Conservation (phyloP, 331 rosid species). For the Quercus phellos region DNA sequence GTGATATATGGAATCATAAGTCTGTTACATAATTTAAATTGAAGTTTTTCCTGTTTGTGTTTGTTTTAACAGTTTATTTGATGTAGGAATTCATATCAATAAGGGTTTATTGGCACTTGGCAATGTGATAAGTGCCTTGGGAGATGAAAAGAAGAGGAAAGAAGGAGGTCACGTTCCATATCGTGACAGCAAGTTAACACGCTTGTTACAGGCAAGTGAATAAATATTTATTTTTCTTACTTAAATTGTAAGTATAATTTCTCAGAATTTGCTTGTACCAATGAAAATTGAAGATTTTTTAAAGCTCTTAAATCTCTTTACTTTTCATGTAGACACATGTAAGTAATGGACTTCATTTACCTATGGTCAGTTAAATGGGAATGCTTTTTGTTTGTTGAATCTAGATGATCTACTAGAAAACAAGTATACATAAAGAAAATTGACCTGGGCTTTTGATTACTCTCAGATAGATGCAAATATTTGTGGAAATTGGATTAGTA, state of each 20-base stretch:
- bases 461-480: background rate
- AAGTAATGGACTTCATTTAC: background rate
- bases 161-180: conserved; percentile 95
- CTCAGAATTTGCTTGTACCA: background rate
- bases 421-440: background rate
- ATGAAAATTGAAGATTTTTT: background rate
- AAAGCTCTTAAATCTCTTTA: background rate
- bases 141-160: conserved; percentile 89
- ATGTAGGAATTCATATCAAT: conserved; percentile 81
- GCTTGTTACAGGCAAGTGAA: conserved; percentile 69
- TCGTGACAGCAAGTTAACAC: conserved; percentile 91
- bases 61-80: conserved; percentile 3
- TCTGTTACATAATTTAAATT: background rate
- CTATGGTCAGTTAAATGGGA: background rate
- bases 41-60: background rate
- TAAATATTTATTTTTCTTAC: background rate
- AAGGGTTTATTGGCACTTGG: conserved; percentile 88
- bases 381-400: background rate
- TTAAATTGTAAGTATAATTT: background rate
- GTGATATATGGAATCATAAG: background rate
- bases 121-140: conserved; percentile 90
- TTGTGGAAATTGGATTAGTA: background rate
- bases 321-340: background rate
- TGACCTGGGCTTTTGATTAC: background rate
- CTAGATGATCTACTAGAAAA: background rate